Evolutionary conservation across 1,139 yeast species (phyloP).

Genomic region (Geotrichum histeridarum): DNA sequence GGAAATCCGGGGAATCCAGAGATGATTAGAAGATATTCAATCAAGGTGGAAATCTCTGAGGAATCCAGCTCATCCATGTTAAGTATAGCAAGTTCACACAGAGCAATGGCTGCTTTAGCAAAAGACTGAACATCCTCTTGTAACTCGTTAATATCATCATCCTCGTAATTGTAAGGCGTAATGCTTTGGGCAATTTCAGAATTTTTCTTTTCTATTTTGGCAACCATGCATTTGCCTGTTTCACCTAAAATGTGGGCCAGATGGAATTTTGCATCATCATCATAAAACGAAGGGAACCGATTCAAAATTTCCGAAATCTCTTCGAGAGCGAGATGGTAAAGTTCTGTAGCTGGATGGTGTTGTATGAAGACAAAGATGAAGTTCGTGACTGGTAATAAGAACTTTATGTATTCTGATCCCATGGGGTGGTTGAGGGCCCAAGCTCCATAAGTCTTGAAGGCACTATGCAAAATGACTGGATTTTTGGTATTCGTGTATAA

Average conservation of each 20-base stretch:
- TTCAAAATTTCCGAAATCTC: slow-evolving; percentile 11
- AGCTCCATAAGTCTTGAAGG: slow-evolving; percentile 10
- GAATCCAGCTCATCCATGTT: slow-evolving; percentile 9
- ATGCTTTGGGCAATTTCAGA: not conserved
- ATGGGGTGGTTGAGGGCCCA: slow-evolving; percentile 8
- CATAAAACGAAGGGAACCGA: slow-evolving; percentile 11
- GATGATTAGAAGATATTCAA: slow-evolving; percentile 45
- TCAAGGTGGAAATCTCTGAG: slow-evolving; percentile 18
- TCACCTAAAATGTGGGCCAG: slow-evolving; percentile 6
- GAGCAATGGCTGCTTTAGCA: slow-evolving; percentile 11
- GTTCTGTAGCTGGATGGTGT: not conserved
- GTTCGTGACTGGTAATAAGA: slow-evolving; percentile 1
- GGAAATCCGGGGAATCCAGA: slow-evolving; percentile 61
- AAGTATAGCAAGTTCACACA: slow-evolving; percentile 14
- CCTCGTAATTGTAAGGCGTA: slow-evolving; percentile 6
- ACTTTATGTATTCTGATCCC: not conserved
- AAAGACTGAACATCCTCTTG: slow-evolving; percentile 17
- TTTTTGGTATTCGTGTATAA: not conserved
- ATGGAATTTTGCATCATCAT: not conserved
- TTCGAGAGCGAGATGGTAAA: slow-evolving; percentile 5
- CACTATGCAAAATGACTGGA: not conserved
- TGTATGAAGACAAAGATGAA: slow-evolving; percentile 2
- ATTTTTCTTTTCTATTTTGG: slow-evolving; percentile 1
- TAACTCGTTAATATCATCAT: slow-evolving; percentile 16
- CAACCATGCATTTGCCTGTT: slow-evolving; percentile 9